These are phyloP conservation scores for Ustilago lituana DNA, from an alignment of 1,284 basidiomycete species.

Conservation along the genomic window DNA sequence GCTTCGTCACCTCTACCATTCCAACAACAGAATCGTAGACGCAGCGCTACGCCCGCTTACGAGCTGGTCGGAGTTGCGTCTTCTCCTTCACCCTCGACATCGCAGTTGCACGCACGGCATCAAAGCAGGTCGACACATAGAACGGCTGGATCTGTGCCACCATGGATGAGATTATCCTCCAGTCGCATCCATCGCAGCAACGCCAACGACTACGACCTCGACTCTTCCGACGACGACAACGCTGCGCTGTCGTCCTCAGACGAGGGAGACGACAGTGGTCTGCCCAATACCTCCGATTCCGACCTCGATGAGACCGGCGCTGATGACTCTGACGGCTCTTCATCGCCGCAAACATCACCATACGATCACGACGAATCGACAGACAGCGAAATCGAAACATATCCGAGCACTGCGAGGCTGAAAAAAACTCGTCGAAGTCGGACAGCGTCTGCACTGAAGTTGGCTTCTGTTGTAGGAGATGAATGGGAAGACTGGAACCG, in stretches of 20 bases:
- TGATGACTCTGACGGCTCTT: conserved; percentile 15
- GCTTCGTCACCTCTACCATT: conserved; percentile 5
- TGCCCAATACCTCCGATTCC: conserved; percentile 6
- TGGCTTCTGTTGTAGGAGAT: conserved; percentile 21
- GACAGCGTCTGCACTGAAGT: conserved; percentile 10
- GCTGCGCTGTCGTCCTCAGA: conserved; percentile 26
- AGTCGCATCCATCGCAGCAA: conserved; percentile 12
- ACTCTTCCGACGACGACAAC: conserved; percentile 37
- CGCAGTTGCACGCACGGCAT: conserved; percentile 2
- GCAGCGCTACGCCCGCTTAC: conserved; percentile 33
- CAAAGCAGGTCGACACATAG: neutral
- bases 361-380: conserved; percentile 18
- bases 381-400: conserved; percentile 49
- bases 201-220: conserved; percentile 8
- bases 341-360: conserved; percentile 32
- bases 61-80: conserved; percentile 39
- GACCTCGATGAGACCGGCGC: conserved; percentile 4
- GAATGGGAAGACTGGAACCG: conserved; percentile 54
- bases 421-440: neutral
- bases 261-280: conserved; percentile 13
- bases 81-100: conserved; percentile 11
- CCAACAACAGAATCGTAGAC: conserved; percentile 17
- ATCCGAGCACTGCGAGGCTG: neutral
- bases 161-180: conserved; percentile 33
- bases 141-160: conserved; percentile 12